Percentiles rank a stretch among this genome's conserved stretches.
phyloP scores from a whole-genome alignment of 495 filamentous ascomycete genomes.

The Sphaerosporella brunnea region DNA sequence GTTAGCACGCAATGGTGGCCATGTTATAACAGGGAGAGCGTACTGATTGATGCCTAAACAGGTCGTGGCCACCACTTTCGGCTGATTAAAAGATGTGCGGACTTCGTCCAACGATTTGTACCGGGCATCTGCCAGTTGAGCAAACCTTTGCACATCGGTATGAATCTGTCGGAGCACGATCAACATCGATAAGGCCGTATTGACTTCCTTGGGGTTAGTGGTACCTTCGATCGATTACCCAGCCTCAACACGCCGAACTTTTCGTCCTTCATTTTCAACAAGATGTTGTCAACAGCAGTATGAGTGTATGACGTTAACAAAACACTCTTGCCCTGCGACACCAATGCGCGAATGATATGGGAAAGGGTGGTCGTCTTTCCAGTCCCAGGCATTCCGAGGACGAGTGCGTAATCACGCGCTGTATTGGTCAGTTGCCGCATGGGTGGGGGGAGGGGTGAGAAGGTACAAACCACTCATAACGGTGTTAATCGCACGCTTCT shows the following conservation, averaged over 20 bases:
- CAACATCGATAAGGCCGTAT: background rate
- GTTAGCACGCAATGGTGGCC: conserved; percentile 3
- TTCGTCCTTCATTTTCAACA: conserved; percentile 71
- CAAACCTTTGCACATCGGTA: conserved; percentile 69
- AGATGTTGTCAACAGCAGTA: conserved; percentile 92
- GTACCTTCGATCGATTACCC: conserved; percentile 52
- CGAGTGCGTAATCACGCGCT: conserved; percentile 75
- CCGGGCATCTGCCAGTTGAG: conserved; percentile 50
- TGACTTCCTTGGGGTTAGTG: background rate
- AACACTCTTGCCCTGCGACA: conserved; percentile 78
- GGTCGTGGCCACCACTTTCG: conserved; percentile 81
- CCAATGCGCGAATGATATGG: conserved; percentile 84
- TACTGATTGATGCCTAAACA: conserved; percentile 75
- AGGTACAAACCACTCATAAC: conserved; percentile 53
- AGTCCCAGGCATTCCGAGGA: conserved; percentile 93
- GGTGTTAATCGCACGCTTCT: conserved; percentile 69
- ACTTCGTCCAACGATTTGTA: conserved; percentile 67
- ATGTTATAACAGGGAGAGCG: conserved; percentile 4
- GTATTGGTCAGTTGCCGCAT: background rate
- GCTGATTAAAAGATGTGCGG: conserved; percentile 58
- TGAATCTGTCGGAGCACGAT: conserved; percentile 35
- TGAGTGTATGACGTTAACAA: conserved; percentile 90
- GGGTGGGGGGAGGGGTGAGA: background rate
- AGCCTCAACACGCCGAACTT: conserved; percentile 67
- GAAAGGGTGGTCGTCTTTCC: conserved; percentile 96